These are phyloP conservation scores for Cytospora schulzeri DNA, from an alignment of 2,329 filamentous ascomycete species.

Conservation along the genomic window DNA sequence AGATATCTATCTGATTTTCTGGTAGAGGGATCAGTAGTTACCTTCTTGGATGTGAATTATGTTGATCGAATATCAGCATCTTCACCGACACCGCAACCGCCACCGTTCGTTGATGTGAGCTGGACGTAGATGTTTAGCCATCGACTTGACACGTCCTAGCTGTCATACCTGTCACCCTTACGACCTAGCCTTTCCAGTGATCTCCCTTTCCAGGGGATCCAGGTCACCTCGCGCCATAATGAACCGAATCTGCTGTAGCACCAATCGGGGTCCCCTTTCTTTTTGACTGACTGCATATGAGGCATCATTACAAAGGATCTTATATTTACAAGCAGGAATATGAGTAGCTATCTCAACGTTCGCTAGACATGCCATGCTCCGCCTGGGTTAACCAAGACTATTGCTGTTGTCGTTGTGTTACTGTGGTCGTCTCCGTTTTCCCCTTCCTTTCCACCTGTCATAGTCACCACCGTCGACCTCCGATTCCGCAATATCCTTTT, in stretches of 20 bases:
- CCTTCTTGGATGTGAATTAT: neutral
- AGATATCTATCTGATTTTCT: neutral
- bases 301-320: conserved; percentile 10
- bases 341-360: neutral
- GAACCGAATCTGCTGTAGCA: neutral
- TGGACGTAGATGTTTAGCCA: neutral
- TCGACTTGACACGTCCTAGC: neutral
- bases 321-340: conserved; percentile 8
- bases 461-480: neutral
- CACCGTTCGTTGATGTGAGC: neutral
- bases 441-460: neutral
- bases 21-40: neutral
- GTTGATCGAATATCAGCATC: neutral
- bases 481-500: neutral
- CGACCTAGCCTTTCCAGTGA: too few species aligned
- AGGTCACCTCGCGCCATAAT: neutral
- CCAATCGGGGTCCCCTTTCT: too few species aligned
- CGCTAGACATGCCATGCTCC: neutral
- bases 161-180: neutral
- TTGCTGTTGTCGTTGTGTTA: neutral
- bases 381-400: neutral
- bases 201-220: neutral
- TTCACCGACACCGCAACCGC: neutral
- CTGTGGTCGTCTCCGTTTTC: neutral
- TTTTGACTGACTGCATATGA: neutral